phyloP scores from a whole-genome alignment of 257 asterid genomes.

The Echites panduratus region DNA sequence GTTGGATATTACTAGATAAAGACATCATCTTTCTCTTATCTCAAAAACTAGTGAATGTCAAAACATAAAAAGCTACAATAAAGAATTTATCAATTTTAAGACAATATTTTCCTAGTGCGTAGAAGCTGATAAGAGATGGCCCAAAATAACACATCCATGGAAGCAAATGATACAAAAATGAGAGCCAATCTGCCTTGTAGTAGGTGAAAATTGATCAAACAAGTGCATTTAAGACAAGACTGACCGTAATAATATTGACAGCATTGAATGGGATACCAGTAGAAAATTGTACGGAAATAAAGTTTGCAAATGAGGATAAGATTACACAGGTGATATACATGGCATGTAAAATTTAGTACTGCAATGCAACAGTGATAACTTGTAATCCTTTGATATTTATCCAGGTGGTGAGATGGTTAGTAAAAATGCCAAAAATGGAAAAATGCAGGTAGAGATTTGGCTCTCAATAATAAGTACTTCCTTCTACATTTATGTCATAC shows the following conservation, averaged over 20 bases:
- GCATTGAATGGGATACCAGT: not conserved
- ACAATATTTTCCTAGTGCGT: not conserved
- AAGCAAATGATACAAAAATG: not conserved
- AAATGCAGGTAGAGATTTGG: not conserved
- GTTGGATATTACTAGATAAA: not conserved
- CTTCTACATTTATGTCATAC: not conserved
- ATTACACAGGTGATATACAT: not conserved
- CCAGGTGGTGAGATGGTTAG: not conserved
- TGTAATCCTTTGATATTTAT: not conserved
- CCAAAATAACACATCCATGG: not conserved
- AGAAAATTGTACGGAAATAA: not conserved
- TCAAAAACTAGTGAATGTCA: not conserved
- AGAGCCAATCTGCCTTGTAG: not conserved
- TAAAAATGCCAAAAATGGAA: not conserved
- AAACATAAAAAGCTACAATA: not conserved
- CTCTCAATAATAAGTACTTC: not conserved
- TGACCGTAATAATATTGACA: not conserved
- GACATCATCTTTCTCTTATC: not conserved
- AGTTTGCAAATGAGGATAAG: not conserved
- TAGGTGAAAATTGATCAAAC: constrained; percentile 2
- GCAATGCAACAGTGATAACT: not conserved
- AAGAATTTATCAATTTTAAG: not conserved
- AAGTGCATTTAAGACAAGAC: not conserved
- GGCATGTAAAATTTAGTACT: not conserved
- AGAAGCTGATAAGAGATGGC: not conserved